Conservation (phyloP, 192 early-diverging fungal genomes). For the Phlyctochytrium bullatum region DNA sequence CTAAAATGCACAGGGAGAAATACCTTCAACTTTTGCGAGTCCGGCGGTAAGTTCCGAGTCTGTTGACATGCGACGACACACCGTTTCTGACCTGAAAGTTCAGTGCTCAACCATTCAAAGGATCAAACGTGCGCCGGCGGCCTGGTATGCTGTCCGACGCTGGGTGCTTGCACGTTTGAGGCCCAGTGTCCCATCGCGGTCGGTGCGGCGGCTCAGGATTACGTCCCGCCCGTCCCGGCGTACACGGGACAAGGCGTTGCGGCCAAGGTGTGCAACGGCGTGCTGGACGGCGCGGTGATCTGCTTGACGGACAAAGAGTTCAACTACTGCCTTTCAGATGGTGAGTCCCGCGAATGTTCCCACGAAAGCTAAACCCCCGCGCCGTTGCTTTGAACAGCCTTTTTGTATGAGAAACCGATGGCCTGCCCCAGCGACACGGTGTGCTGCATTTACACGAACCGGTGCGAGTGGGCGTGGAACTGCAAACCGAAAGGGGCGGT, state of each 20-base stretch:
- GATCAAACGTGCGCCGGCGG: background rate
- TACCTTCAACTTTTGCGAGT: no score
- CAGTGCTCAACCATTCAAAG: background rate
- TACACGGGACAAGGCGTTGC: background rate
- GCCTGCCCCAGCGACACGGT: background rate
- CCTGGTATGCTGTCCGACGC: background rate
- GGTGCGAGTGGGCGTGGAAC: background rate
- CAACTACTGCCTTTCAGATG: no score
- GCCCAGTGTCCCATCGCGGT: background rate
- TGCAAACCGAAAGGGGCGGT: background rate
- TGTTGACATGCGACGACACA: no score
- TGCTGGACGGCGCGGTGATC: background rate
- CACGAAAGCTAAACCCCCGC: no score
- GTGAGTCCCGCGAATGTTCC: no score
- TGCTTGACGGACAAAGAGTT: background rate
- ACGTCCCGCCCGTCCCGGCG: background rate
- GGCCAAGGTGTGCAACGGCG: background rate
- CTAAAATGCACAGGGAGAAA: no score
- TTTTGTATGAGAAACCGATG: no score
- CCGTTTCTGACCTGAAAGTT: no score
- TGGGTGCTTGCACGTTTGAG: background rate
- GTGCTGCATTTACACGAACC: background rate
- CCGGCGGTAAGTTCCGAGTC: no score
- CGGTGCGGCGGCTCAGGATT: no score
- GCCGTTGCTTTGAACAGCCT: no score